Conservation (phyloP, 208 protist species). For the Acanthamoeba culbertsoni region DNA sequence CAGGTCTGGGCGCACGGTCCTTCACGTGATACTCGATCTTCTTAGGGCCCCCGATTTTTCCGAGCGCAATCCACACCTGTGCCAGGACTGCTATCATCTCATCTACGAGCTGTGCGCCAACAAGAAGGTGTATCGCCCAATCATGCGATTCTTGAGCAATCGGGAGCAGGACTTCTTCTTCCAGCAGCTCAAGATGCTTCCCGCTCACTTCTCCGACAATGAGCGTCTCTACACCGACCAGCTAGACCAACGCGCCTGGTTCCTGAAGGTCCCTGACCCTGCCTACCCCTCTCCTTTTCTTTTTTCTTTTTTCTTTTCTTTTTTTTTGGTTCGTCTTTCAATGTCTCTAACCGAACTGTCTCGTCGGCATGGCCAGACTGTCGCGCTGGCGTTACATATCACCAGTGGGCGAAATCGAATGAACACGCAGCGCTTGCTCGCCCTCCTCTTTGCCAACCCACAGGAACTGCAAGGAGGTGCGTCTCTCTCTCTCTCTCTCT, state of each 20-base stretch:
- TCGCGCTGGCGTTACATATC: slow-evolving; percentile 16
- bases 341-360: no score
- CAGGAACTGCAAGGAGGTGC: background rate
- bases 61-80: background rate
- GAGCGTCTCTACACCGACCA: background rate
- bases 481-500: background rate
- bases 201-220: background rate
- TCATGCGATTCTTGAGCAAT: slow-evolving; percentile 27
- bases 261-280: background rate
- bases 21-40: background rate
- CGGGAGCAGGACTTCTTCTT: slow-evolving; percentile 29
- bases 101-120: slow-evolving; percentile 26
- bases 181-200: background rate
- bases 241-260: slow-evolving; percentile 13
- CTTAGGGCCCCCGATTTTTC: background rate
- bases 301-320: no score
- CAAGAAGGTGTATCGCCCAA: background rate
- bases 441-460: background rate
- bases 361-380: no score
- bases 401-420: background rate
- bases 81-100: slow-evolving; percentile 31
- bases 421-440: background rate
- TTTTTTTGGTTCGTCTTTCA: no score
- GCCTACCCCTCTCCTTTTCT: background rate
- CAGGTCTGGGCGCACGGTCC: background rate